Percentiles rank a stretch among this genome's conserved stretches.
Evolutionary conservation across 495 filamentous ascomycete species (phyloP).

Genomic region (Trichocladium uniseriatum): DNA sequence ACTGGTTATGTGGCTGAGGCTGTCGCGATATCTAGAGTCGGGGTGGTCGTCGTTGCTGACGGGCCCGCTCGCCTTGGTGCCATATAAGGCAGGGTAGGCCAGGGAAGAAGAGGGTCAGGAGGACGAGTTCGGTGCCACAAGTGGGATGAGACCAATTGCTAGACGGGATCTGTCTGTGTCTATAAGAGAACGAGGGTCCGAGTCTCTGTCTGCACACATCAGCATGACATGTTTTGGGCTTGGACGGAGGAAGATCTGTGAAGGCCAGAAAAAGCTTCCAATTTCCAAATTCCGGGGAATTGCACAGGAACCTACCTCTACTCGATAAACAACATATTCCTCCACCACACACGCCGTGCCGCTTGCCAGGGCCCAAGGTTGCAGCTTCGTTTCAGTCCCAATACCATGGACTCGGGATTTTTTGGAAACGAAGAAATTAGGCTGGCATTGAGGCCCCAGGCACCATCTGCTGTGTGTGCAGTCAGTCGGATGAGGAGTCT

Average conservation of each 20-base stretch:
- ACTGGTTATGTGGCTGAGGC: neutral
- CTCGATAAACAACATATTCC: constrained; percentile 15
- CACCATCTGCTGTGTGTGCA: neutral
- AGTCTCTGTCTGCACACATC: constrained; percentile 12
- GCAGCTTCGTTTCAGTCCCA: neutral
- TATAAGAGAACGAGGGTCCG: constrained; percentile 9
- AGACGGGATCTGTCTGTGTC: constrained; percentile 1
- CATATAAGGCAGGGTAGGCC: constrained; percentile 6
- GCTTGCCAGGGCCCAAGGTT: neutral
- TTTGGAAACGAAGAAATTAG: neutral
- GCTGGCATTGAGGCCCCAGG: neutral
- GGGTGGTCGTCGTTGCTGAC: constrained; percentile 14
- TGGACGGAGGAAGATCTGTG: neutral
- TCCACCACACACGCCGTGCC: neutral
- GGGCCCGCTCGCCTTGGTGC: constrained; percentile 16
- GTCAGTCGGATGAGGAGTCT: constrained; percentile 5
- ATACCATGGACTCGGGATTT: neutral
- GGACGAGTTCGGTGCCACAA: constrained; percentile 4
- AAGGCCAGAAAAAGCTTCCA: constrained; percentile 3
- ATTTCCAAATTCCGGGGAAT: neutral
- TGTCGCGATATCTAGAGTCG: constrained; percentile 5
- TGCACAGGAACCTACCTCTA: constrained; percentile 11
- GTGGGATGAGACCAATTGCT: constrained; percentile 1
- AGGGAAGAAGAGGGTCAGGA: neutral
- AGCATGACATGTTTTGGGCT: constrained; percentile 5